Conservation (phyloP, 352 stramenopile species). For the Pythium oligandrum region DNA sequence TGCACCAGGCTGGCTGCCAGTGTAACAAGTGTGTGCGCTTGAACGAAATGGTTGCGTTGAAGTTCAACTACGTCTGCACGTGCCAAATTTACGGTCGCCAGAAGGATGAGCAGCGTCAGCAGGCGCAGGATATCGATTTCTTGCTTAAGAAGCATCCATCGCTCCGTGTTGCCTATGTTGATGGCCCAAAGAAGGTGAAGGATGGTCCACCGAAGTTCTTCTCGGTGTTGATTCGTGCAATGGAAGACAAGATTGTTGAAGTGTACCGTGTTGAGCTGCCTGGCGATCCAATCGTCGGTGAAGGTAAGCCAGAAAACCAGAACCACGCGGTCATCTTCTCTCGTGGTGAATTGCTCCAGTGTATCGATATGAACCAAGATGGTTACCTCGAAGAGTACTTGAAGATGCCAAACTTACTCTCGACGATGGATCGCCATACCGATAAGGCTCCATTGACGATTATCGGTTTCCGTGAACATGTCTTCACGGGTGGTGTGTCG, state of each 20-base stretch:
- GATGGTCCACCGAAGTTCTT: conserved; percentile 82
- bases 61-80: conserved; percentile 88
- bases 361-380: conserved; percentile 91
- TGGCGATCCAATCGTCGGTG: conserved; percentile 79
- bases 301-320: conserved; percentile 89
- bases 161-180: conserved; percentile 76
- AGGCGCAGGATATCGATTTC: conserved; percentile 74
- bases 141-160: conserved; percentile 77
- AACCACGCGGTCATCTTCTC: conserved; percentile 88
- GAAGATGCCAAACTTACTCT: conserved; percentile 81
- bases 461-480: conserved; percentile 82
- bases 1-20: conserved; percentile 72
- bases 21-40: conserved; percentile 86
- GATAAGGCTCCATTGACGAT: conserved; percentile 75
- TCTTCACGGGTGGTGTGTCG: conserved; percentile 80
- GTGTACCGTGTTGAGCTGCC: conserved; percentile 81
- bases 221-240: conserved; percentile 69
- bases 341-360: conserved; percentile 79
- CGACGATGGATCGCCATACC: conserved; percentile 66
- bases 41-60: conserved; percentile 79
- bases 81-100: conserved; percentile 87
- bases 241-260: conserved; percentile 74
- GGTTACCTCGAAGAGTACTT: conserved; percentile 77
- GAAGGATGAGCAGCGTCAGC: conserved; percentile 79
- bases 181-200: conserved; percentile 86